Base-by-base conservation (phyloP, 345 rosid genomes). In the Acer negundo region DNA sequence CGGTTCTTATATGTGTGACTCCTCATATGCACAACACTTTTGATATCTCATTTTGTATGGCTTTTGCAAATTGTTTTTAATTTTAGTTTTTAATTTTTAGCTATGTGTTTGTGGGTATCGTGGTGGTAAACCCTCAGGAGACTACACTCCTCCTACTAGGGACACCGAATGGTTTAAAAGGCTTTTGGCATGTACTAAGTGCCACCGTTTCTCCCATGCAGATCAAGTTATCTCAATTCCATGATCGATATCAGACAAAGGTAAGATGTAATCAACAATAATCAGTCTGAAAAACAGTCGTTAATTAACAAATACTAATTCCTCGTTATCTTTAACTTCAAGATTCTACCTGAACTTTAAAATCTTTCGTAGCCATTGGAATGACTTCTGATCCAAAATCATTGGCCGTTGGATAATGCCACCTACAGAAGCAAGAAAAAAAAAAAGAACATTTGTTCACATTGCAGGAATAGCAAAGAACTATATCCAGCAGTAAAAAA, bases 341-440 rank as follows among this genome's bases (percentile, higher is more conserved):
- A 58, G 22, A 28, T 64, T 73, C 74, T 86, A 93, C 98, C 92
- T 85, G 91, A 72, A 93, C 92, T 80, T 87, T 77, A 51, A 88
- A 88, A 77, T 90, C 91, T 75, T 81, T 89, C 10, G 86, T 80
- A 65, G 97, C 85, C 80, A 84, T 71, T 44, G 97, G 98, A 69
- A 94, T 86, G 75, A 93, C 72, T 83, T 94, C 97, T 31, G 97
- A 94, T 75, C 97, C 97, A 82, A 94, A 94, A 79, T 93, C 98
- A 65, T 94, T 94, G 75, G 94, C 91, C 56, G 46, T 81, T 0
- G 93, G 97, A 85, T 88, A 88, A 67, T 82, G 84, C 89, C 86
- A 84, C 86, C 91, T 88, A 47, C 8, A 72, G 66, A 40, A 61
- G 72, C 23, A 65, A 69, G 74, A 64, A 9, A 0, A 28, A 31